Evolutionary conservation across 768 basidiomycete genomes (phyloP).

Genomic region (Chalciporus chontae): DNA sequence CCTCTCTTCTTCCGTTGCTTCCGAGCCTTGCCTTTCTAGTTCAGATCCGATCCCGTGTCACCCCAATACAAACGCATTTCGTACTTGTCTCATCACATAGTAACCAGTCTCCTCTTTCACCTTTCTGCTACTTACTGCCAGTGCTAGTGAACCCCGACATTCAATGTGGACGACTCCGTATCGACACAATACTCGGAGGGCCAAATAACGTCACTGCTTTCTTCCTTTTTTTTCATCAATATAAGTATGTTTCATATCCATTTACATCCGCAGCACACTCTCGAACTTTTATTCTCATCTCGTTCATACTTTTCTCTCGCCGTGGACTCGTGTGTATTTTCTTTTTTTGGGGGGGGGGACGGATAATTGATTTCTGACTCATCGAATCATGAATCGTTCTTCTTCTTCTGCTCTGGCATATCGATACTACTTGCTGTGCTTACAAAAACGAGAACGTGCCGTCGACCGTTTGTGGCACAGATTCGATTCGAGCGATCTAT

Average conservation of each 20-base stretch:
- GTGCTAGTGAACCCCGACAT: too few species aligned
- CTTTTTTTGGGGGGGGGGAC: too few species aligned
- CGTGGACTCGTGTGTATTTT: too few species aligned
- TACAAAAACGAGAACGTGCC: too few species aligned
- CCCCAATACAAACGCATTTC: background rate
- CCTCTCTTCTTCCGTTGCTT: background rate
- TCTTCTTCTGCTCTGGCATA: too few species aligned
- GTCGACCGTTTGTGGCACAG: conserved; percentile 40
- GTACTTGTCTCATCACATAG: background rate
- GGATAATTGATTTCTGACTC: background rate
- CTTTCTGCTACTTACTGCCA: too few species aligned
- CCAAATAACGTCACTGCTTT: conserved; percentile 49
- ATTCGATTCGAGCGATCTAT: conserved; percentile 44
- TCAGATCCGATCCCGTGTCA: background rate
- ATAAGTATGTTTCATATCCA: conserved; percentile 14
- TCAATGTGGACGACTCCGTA: background rate
- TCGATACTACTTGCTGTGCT: too few species aligned
- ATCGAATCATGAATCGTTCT: too few species aligned
- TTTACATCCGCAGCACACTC: too few species aligned
- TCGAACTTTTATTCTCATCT: too few species aligned
- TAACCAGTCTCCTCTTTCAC: too few species aligned
- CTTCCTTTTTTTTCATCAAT: conserved; percentile 43
- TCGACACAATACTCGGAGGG: conserved; percentile 29
- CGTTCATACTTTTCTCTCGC: too few species aligned
- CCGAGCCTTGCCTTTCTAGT: background rate